Evolutionary conservation across 257 asterid species (phyloP).

Genomic region (Nicotiana noctiflora): DNA sequence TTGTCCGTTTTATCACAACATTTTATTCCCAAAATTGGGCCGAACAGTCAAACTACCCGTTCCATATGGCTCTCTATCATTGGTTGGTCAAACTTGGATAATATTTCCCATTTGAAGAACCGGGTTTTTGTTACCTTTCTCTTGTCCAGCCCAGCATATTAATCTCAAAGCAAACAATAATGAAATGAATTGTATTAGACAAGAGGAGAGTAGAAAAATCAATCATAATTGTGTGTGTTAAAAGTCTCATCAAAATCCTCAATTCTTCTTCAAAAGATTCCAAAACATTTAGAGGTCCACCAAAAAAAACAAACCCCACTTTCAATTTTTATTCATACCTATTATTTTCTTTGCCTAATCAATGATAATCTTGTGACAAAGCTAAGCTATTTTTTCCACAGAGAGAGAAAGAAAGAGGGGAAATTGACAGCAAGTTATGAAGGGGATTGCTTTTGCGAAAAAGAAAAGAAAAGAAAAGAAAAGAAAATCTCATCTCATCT

Average conservation of each 20-base stretch:
- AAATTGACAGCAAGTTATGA: conserved; percentile 7
- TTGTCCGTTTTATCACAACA: neutral
- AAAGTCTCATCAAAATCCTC: neutral
- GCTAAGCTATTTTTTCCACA: neutral
- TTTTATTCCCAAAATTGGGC: neutral
- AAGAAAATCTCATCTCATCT: conserved; percentile 15
- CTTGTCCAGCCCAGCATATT: neutral
- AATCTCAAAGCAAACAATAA: neutral
- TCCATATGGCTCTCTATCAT: conserved; percentile 4
- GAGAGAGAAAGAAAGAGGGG: neutral
- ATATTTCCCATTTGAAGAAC: neutral
- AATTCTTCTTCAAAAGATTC: conserved; percentile 14
- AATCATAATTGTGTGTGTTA: neutral
- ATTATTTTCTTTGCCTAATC: conserved; percentile 4
- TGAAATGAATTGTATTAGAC: neutral
- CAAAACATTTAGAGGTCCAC: conserved; percentile 24
- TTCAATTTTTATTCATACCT: conserved; percentile 8
- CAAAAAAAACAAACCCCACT: conserved; percentile 14
- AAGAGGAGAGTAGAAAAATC: neutral
- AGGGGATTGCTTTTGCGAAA: conserved; percentile 9
- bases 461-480: neutral
- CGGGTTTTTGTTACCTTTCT: neutral
- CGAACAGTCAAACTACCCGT: conserved; percentile 1
- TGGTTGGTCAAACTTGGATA: conserved; percentile 22
- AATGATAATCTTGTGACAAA: conserved; percentile 9